These are phyloP conservation scores for Nicotiana otophora DNA, from an alignment of 257 asterid genomes.

Conservation along the genomic window DNA sequence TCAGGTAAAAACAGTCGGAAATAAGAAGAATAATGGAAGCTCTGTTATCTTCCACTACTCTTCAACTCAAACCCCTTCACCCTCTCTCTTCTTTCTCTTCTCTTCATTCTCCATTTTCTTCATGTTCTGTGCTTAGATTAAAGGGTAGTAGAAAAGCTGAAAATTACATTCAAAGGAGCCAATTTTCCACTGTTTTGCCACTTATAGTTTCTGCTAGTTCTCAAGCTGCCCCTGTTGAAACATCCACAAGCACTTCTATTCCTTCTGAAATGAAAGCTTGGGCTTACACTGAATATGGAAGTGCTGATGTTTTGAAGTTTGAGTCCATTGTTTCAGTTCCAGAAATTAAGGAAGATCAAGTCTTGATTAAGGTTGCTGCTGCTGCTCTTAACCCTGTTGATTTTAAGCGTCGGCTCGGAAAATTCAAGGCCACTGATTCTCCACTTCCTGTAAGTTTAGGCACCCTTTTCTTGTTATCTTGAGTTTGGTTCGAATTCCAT, in stretches of 20 bases:
- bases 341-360: constrained; percentile 60
- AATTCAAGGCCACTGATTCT: constrained; percentile 86
- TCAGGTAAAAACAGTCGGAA: neutral
- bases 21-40: constrained; percentile 42
- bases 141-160: constrained; percentile 12
- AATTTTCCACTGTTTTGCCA: constrained; percentile 4
- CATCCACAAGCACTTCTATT: constrained; percentile 33
- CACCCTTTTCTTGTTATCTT: neutral
- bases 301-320: constrained; percentile 65
- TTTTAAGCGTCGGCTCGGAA: constrained; percentile 69
- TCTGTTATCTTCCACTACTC: constrained; percentile 52
- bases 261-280: constrained; percentile 84
- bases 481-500: neutral
- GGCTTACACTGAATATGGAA: constrained; percentile 73
- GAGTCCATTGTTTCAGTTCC: constrained; percentile 57
- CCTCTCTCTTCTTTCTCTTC: constrained; percentile 8
- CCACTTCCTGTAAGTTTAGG: constrained; percentile 67
- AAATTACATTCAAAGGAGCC: constrained; percentile 6
- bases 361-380: constrained; percentile 73
- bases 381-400: constrained; percentile 93
- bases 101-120: constrained; percentile 12
- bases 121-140: constrained; percentile 9
- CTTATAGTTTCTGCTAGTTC: constrained; percentile 46
- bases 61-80: constrained; percentile 34
- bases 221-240: constrained; percentile 45